Evolutionary conservation across 225 moss, liverwort and hornwort genomes (phyloP).

Genomic region (Bryoerythrophyllum caledonicum): DNA sequence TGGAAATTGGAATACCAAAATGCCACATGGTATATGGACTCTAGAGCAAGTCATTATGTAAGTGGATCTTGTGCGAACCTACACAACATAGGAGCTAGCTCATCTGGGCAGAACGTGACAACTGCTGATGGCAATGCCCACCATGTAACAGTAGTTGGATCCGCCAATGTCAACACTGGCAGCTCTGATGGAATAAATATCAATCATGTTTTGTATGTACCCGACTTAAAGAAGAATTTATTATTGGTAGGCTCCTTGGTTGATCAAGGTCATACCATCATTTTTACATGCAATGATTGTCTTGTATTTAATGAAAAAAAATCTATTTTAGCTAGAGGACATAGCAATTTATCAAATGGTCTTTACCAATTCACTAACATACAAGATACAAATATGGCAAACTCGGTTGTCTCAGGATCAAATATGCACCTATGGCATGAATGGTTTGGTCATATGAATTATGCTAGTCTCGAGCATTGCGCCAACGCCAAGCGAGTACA

Average conservation of each 20-base stretch:
- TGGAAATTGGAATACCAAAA: too few species aligned
- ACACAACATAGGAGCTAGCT: too few species aligned
- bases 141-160: neutral
- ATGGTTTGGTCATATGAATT: neutral
- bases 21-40: too few species aligned
- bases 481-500: too few species aligned
- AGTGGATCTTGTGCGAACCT: accelerated
- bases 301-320: neutral
- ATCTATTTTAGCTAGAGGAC: neutral
- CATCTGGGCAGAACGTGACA: neutral
- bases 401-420: neutral
- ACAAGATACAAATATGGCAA: neutral
- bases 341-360: neutral
- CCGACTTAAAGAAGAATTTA: neutral
- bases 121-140: neutral
- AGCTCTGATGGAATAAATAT: neutral
- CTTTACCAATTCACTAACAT: neutral
- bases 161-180: neutral
- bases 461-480: neutral
- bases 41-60: too few species aligned
- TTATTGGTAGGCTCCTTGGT: neutral
- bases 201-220: neutral
- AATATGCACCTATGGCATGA: neutral
- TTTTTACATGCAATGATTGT: neutral
- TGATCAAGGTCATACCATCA: neutral